A percentile compares a stretch with the other conserved stretches of the same genome.
Conservation (phyloP, 2,329 filamentous ascomycete species). For the Coniochaeta sp. region DNA sequence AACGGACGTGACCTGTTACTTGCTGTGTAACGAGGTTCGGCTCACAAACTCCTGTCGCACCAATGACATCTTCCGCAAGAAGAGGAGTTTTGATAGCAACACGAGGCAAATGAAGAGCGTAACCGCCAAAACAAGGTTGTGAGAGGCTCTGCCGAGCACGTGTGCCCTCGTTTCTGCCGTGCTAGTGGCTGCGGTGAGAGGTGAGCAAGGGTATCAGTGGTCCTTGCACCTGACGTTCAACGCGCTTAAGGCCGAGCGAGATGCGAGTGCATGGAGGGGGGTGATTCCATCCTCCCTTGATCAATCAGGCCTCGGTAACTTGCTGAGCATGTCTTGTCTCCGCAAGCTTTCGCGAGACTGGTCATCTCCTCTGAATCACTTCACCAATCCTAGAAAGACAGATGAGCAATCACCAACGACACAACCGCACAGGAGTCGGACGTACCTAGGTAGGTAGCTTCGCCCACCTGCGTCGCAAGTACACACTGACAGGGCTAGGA, state of each 20-base stretch:
- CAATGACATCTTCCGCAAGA: neutral
- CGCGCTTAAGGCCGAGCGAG: neutral
- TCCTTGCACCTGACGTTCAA: neutral
- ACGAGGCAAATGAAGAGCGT: neutral
- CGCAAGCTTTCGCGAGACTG: neutral
- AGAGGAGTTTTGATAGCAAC: neutral
- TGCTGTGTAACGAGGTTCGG: neutral
- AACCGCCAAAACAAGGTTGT: neutral
- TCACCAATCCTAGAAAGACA: neutral
- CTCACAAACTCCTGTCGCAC: neutral
- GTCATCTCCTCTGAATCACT: neutral
- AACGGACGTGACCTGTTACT: neutral
- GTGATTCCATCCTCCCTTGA: neutral
- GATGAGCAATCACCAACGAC: neutral
- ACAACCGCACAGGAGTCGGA: no score
- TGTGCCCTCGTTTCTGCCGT: neutral
- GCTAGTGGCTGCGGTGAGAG: neutral
- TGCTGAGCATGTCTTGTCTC: neutral
- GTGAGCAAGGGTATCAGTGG: neutral
- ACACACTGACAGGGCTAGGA: neutral
- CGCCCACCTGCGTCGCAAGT: neutral
- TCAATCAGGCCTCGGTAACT: neutral
- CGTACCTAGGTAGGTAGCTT: no score
- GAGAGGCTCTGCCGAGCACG: neutral
- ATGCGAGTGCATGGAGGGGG: neutral